phyloP scores from a whole-genome alignment of 2,329 filamentous ascomycete species.

The Paecilomyces variotii region DNA sequence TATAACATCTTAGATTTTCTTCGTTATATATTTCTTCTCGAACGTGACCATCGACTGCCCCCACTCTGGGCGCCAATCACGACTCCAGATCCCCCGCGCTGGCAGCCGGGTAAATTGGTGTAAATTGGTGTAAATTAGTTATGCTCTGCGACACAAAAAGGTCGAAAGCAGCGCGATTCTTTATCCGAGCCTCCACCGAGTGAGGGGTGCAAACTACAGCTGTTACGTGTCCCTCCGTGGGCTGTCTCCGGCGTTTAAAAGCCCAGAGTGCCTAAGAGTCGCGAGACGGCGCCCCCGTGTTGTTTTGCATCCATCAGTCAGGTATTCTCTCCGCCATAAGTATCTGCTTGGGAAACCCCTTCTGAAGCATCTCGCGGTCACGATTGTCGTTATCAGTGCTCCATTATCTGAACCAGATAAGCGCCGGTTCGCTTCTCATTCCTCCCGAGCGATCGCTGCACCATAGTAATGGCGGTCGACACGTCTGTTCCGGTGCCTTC shows the following conservation, averaged over 20 bases:
- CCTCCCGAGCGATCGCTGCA: not conserved
- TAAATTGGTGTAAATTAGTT: too few relatives aligned
- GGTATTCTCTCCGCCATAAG: too few relatives aligned
- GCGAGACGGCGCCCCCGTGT: not conserved
- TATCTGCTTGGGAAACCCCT: not conserved
- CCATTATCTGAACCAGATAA: not conserved
- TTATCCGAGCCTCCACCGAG: not conserved
- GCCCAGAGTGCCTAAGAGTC: not conserved
- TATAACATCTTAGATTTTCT: not conserved
- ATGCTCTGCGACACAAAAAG: not conserved
- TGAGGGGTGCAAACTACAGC: not conserved
- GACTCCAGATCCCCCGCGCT: not conserved
- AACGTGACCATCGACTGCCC: not conserved
- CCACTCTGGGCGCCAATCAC: not conserved
- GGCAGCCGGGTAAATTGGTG: not conserved
- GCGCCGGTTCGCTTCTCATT: not conserved
- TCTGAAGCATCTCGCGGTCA: not conserved
- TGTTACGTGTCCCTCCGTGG: not conserved
- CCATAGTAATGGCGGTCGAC: constrained; percentile 3
- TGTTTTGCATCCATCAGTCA: not conserved
- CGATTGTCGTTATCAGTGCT: not conserved
- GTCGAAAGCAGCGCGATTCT: not conserved
- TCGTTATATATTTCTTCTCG: not conserved
- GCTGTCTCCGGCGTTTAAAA: not conserved
- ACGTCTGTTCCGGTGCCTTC: not conserved